Conservation (phyloP, 768 basidiomycete species). For the Pleurotus sapidus region DNA sequence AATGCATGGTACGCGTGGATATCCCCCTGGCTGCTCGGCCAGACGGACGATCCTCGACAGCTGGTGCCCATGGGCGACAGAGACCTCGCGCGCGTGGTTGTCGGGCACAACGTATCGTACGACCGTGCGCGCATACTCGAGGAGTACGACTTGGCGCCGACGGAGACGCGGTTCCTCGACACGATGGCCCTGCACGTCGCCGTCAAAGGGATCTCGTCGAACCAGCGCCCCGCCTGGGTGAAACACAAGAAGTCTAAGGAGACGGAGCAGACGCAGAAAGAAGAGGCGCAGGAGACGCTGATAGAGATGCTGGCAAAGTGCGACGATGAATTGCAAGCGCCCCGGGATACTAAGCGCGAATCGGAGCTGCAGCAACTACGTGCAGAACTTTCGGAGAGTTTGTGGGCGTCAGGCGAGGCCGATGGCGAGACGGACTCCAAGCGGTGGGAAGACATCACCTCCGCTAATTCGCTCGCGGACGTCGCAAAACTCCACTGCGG, state of each 20-base stretch:
- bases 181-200: conserved; percentile 96
- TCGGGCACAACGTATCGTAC: conserved; percentile 96
- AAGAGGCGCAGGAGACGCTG: conserved; percentile 65
- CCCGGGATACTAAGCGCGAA: conserved; percentile 42
- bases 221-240: conserved; percentile 12
- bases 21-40: conserved; percentile 84
- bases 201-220: conserved; percentile 43
- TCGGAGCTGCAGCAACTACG: conserved; percentile 35
- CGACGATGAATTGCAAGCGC: conserved; percentile 45
- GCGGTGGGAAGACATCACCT: conserved; percentile 92
- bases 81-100: conserved; percentile 55
- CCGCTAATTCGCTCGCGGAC: conserved; percentile 88
- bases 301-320: conserved; percentile 35
- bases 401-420: conserved; percentile 12
- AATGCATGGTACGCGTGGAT: conserved; percentile 96
- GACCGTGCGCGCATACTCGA: conserved; percentile 81
- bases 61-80: conserved; percentile 72
- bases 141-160: conserved; percentile 73
- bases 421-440: conserved; percentile 34
- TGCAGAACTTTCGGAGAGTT: conserved; percentile 36
- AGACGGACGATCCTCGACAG: conserved; percentile 53
- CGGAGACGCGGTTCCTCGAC: conserved; percentile 81
- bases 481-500: conserved; percentile 90
- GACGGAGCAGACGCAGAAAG: conserved; percentile 47
- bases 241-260: conserved; percentile 12